Percentiles rank a stretch among this genome's conserved stretches.
Evolutionary conservation across 805 yeast genomes (phyloP).

Genomic region (Saccharomycopsis synnaedendra): DNA sequence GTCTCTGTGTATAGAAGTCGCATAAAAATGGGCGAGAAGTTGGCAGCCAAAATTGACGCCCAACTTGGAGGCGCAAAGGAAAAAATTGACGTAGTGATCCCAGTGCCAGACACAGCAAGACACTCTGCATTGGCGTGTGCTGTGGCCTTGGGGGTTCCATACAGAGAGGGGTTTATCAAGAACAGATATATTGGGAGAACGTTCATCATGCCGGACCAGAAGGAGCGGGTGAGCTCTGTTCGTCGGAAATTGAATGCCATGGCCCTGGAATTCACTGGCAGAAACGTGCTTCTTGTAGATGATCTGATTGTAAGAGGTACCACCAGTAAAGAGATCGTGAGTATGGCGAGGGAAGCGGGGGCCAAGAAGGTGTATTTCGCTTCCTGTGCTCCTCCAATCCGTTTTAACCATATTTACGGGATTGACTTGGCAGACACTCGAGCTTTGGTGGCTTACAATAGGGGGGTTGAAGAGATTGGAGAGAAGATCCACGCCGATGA

Average conservation of each 20-base stretch:
- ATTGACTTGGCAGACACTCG: conserved; percentile 93
- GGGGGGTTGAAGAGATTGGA: conserved; percentile 66
- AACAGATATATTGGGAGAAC: conserved; percentile 97
- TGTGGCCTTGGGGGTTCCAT: conserved; percentile 65
- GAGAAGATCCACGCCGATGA: conserved; percentile 77
- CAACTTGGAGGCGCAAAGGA: conserved; percentile 33
- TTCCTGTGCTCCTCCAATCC: conserved; percentile 96
- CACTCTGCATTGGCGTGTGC: conserved; percentile 92
- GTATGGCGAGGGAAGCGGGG: conserved; percentile 98
- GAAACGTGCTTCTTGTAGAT: conserved; percentile 83
- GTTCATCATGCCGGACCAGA: conserved; percentile 96
- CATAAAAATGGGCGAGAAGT: conserved; percentile 83
- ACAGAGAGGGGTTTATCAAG: conserved; percentile 94
- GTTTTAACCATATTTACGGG: conserved; percentile 93
- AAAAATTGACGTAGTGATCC: conserved; percentile 86
- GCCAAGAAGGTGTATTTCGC: conserved; percentile 94
- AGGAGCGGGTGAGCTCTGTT: conserved; percentile 85
- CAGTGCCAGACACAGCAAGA: conserved; percentile 98
- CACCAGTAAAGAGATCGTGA: conserved; percentile 89
- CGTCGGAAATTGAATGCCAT: conserved; percentile 93
- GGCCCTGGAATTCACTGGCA: conserved; percentile 81
- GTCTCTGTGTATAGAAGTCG: conserved; percentile 89
- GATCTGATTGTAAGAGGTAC: conserved; percentile 98
- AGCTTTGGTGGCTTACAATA: conserved; percentile 82
- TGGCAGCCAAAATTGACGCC: conserved; percentile 58